Percentiles rank a stretch among this genome's conserved stretches.
Conservation (phyloP, 2,329 filamentous ascomycete species). For the Chaetomiaceae sp. region DNA sequence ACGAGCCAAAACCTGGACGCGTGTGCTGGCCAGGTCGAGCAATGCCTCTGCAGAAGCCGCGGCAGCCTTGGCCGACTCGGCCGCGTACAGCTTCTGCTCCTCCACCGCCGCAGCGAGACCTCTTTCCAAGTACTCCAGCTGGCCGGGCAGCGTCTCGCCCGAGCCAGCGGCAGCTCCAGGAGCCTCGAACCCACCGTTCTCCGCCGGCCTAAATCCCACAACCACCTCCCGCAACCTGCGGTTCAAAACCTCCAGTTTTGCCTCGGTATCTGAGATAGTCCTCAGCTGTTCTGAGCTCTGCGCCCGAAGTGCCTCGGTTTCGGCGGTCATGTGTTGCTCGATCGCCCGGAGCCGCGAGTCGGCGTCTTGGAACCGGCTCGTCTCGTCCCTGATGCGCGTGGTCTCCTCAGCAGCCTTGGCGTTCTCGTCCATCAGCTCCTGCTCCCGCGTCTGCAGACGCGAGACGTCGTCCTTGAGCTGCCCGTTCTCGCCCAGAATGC, state of each 20-base stretch:
- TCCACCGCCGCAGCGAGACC: slow-evolving; percentile 55
- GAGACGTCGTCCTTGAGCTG: slow-evolving; percentile 21
- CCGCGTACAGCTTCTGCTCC: slow-evolving; percentile 42
- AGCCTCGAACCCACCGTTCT: slow-evolving; percentile 40
- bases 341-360: slow-evolving; percentile 27
- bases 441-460: slow-evolving; percentile 5
- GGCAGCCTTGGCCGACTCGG: slow-evolving; percentile 20
- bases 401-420: slow-evolving; percentile 9
- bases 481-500: slow-evolving; percentile 28
- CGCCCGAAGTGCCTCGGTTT: slow-evolving; percentile 33
- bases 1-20: slow-evolving; percentile 57
- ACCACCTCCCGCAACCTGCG: slow-evolving; percentile 60
- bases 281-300: slow-evolving; percentile 37
- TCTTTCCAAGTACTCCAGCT: slow-evolving; percentile 66
- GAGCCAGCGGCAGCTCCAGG: slow-evolving; percentile 36
- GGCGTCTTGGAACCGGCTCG: slow-evolving; percentile 9
- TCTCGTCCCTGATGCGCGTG: slow-evolving; percentile 8
- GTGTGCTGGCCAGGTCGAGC: slow-evolving; percentile 42
- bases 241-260: slow-evolving; percentile 62
- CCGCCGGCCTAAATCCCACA: slow-evolving; percentile 53
- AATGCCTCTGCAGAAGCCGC: slow-evolving; percentile 18
- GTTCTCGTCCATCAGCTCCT: slow-evolving; percentile 12
- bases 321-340: slow-evolving; percentile 30
- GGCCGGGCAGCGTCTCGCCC: slow-evolving; percentile 43
- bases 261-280: slow-evolving; percentile 56